Percentiles rank a stretch among this genome's conserved stretches.
These are phyloP conservation scores for Epichloe uncinata DNA, from an alignment of 2,329 filamentous ascomycete species.

Conservation along the genomic window DNA sequence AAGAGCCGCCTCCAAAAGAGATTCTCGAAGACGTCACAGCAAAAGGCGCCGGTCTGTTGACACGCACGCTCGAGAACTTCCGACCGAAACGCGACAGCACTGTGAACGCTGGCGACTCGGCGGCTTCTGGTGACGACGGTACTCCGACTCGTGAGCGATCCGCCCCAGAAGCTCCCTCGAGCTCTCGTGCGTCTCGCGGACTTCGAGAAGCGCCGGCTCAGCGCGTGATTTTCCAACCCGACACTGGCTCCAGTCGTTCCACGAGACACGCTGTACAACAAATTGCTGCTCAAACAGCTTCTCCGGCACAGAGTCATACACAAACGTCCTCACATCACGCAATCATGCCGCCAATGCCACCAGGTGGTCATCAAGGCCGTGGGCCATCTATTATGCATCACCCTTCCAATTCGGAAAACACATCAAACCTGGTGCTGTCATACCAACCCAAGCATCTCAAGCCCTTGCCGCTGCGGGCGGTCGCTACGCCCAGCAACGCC, in stretches of 20 bases:
- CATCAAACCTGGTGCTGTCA: conserved; percentile 47
- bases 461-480: conserved; percentile 56
- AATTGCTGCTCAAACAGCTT: conserved; percentile 19
- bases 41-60: conserved; percentile 64
- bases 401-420: conserved; percentile 41
- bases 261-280: conserved; percentile 44
- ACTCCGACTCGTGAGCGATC: conserved; percentile 42
- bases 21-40: conserved; percentile 81
- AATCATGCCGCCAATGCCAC: conserved; percentile 18
- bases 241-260: conserved; percentile 52
- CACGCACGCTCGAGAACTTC: conserved; percentile 67
- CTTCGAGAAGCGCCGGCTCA: conserved; percentile 75
- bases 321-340: conserved; percentile 21
- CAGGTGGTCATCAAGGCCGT: conserved; percentile 19
- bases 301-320: conserved; percentile 14
- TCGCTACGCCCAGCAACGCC: conserved; percentile 63
- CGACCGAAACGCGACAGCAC: conserved; percentile 31
- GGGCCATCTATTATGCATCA: conserved; percentile 35
- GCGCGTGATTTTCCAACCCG: conserved; percentile 73
- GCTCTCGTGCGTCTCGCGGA: conserved; percentile 46
- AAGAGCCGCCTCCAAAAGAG: conserved; percentile 75
- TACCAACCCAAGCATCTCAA: conserved; percentile 55
- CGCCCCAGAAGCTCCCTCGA: conserved; percentile 38
- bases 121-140: conserved; percentile 46
- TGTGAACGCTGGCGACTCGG: conserved; percentile 42